Conservation (phyloP, 192 early-diverging fungal species). For the Mortierella antarctica region DNA sequence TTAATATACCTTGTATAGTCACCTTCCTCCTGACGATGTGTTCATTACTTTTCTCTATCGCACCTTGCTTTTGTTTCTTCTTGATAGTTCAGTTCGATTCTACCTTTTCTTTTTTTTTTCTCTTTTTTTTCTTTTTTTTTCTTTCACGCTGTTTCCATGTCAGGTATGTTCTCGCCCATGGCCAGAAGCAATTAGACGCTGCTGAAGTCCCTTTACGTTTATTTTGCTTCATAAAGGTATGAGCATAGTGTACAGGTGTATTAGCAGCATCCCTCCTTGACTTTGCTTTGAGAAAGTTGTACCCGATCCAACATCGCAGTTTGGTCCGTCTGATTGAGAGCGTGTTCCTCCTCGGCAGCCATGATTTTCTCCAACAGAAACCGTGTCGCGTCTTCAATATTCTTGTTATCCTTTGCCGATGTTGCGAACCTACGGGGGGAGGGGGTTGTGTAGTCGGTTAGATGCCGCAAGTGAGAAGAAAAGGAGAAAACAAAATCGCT, state of each 20-base stretch:
- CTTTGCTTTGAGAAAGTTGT: slow-evolving; percentile 33
- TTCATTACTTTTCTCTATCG: neutral
- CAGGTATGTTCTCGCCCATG: neutral
- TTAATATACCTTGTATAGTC: slow-evolving; percentile 26
- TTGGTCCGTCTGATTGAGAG: slow-evolving; percentile 8
- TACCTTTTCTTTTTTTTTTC: neutral
- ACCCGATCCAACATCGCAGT: slow-evolving; percentile 21
- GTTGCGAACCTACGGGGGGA: slow-evolving; percentile 61
- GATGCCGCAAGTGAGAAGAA: neutral
- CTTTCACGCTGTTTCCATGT: neutral
- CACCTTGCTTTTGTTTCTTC: neutral
- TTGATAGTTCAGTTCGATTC: neutral
- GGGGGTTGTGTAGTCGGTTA: neutral
- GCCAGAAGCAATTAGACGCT: no score
- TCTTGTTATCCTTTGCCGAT: slow-evolving; percentile 71
- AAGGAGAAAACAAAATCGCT: neutral
- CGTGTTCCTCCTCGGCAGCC: slow-evolving; percentile 47
- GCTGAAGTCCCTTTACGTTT: no score
- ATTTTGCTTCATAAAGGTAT: neutral
- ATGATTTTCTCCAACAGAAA: slow-evolving; percentile 59
- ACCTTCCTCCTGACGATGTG: no score
- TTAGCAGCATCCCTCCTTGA: slow-evolving; percentile 38
- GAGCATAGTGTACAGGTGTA: neutral
- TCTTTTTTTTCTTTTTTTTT: neutral
- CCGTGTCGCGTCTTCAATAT: slow-evolving; percentile 68